A percentile compares a stretch with the other conserved stretches of the same genome.
These are phyloP conservation scores for Plantago coronopus DNA, from an alignment of 305 asterid species.

Conservation along the genomic window DNA sequence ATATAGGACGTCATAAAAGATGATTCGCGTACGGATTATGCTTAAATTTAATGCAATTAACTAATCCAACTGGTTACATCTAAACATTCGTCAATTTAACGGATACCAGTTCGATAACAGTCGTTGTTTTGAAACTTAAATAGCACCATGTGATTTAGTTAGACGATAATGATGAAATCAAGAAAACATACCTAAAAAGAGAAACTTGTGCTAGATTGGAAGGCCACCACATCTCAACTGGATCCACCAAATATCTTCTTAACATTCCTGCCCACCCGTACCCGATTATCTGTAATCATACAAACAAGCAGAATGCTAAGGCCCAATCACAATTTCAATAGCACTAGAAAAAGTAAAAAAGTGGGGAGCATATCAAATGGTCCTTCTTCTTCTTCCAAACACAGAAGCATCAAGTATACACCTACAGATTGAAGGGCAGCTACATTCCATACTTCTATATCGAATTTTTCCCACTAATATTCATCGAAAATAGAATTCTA, in stretches of 20 bases:
- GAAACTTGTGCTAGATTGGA: conserved; percentile 97
- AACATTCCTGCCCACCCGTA: conserved; percentile 99
- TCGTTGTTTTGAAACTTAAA: not conserved
- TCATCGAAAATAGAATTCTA: no score
- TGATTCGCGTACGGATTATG: no score
- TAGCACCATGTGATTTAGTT: not conserved
- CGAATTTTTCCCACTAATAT: no score
- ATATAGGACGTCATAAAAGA: no score
- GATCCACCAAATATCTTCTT: conserved; percentile 86
- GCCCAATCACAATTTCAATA: conserved; percentile 4
- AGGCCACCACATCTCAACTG: conserved; percentile 99
- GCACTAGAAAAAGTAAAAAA: not conserved
- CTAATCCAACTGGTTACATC: no score
- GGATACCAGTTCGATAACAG: conserved; percentile 1
- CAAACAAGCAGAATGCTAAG: conserved; percentile 3
- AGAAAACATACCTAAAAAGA: conserved; percentile 54
- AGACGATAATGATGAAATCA: not conserved
- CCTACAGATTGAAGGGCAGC: no score
- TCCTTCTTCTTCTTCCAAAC: no score
- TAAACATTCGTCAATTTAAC: not conserved
- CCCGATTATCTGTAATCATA: conserved; percentile 63
- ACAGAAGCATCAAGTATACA: no score
- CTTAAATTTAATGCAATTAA: no score
- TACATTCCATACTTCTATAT: no score
- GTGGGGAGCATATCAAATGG: no score